phyloP scores from a whole-genome alignment of 2,329 filamentous ascomycete species.

The Epicoccum nigrum region DNA sequence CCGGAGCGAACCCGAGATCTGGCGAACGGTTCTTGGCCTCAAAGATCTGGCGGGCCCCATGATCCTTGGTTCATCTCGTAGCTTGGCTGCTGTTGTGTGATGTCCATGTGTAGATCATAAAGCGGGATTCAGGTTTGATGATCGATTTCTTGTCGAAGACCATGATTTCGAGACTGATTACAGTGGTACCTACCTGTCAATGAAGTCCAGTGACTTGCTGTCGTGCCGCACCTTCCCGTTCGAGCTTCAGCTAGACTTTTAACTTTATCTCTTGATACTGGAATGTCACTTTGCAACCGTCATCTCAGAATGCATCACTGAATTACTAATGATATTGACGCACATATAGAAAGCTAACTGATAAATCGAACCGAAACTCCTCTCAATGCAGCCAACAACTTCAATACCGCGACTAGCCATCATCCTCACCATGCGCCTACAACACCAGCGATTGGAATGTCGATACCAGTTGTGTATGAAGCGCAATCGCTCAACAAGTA shows the following conservation, averaged over 20 bases:
- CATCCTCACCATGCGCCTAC: conserved; percentile 52
- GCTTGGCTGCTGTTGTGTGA: neutral
- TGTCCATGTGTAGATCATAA: no score
- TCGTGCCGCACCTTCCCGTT: neutral
- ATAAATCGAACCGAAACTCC: conserved; percentile 24
- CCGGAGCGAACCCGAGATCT: conserved; percentile 9
- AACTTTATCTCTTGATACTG: neutral
- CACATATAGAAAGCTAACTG: conserved; percentile 12
- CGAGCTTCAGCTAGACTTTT: neutral
- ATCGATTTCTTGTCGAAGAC: no score
- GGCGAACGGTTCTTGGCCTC: conserved; percentile 2
- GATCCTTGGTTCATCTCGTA: neutral
- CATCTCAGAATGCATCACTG: neutral
- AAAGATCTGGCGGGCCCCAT: neutral
- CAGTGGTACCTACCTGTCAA: no score
- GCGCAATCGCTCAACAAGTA: conserved; percentile 56
- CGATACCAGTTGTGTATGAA: conserved; percentile 57
- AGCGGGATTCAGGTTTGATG: no score
- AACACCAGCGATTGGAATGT: conserved; percentile 57
- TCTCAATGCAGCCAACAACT: conserved; percentile 28
- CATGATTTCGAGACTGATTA: no score
- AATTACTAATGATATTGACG: no score
- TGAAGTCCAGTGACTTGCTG: no score
- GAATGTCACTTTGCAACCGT: neutral
- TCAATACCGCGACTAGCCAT: neutral